phyloP scores from a whole-genome alignment of 495 filamentous ascomycete species.

The Cercophora scortea region DNA sequence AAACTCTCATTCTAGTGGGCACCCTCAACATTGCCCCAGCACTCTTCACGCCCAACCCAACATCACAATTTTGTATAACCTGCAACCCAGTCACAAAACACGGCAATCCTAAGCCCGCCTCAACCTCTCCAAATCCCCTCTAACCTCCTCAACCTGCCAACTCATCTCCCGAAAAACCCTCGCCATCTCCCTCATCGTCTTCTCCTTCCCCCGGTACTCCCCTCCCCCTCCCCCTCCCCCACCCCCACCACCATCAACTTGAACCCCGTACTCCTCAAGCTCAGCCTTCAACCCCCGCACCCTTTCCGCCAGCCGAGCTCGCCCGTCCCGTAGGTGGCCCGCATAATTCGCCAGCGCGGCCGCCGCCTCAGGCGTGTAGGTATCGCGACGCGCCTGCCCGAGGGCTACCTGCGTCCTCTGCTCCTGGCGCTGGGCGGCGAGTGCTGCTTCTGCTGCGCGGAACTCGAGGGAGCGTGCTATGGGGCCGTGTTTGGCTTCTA shows the following conservation, averaged over 20 bases:
- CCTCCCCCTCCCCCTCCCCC: conserved; percentile 21
- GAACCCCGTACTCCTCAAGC: conserved; percentile 46
- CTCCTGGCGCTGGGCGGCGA: conserved; percentile 43
- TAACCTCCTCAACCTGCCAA: conserved; percentile 45
- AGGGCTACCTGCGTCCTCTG: conserved; percentile 25
- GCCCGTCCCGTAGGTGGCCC: conserved; percentile 44
- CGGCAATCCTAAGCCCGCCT: conserved; percentile 13
- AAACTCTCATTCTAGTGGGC: too few species aligned
- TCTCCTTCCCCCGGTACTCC: conserved; percentile 26
- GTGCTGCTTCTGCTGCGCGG: conserved; percentile 46
- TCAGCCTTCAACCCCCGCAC: conserved; percentile 37
- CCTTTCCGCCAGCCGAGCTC: conserved; percentile 38
- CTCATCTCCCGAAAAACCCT: conserved; percentile 50
- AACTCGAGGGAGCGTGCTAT: conserved; percentile 54
- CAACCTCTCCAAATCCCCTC: conserved; percentile 50
- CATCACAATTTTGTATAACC: not conserved
- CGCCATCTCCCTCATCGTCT: conserved; percentile 50
- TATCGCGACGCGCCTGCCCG: conserved; percentile 20
- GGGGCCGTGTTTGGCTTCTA: conserved; percentile 55
- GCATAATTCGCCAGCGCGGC: conserved; percentile 51
- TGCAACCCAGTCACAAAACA: not conserved
- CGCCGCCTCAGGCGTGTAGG: conserved; percentile 51
- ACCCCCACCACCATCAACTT: not conserved
- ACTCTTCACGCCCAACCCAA: not conserved
- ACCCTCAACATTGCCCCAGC: not conserved